Base-by-base conservation (phyloP, 208 protist species). In the Jaenimonas drosophilae region DNA sequence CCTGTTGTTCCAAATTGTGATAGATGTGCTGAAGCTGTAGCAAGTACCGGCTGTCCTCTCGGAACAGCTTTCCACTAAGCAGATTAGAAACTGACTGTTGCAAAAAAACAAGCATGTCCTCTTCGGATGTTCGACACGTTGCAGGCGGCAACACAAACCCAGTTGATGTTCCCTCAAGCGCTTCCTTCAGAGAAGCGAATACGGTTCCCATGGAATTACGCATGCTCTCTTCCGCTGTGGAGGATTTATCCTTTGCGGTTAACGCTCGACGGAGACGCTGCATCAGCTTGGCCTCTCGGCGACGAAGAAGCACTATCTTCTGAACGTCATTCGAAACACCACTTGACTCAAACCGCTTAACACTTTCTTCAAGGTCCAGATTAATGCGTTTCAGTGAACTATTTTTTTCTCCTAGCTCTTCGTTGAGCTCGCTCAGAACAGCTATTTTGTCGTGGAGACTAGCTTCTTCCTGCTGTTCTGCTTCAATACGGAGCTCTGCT, bases 271-370 rank as follows among this genome's bases (percentile, higher is more conserved):
- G 85, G 42, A 94, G 50, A n/a, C 81, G 74, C 39, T 86, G 67
- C 5, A 90, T 56, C 6, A 94, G 68, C 30, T 70, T 83, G 1
- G 66, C 69, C 48, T 94, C 85, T 31, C 85, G 74, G 14, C 75
- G 74, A 25, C 85, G 67, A 40, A 94, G 57, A 4, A 90, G 43
- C 33, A 94, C 78, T 25, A 94, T 75, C 36, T 88, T 88, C 28
- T 90, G 81, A 36, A 90, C 37, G 28, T 88, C 51, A 63, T 88
- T 76, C 31, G 67, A 53, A 3, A 61, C 68, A 17, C 9, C 52
- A 16, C 51, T 64, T 3, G 57, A 54, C 7, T 45, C 37, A 21
- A 88, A 69, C 1, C 73, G 4, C 27, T 36, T 14, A 32, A 48
- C 25, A 7, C 37, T 40, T 9, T 49, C 47, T 17, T 64, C 45